Conservation (phyloP, 352 stramenopile species). For the Stramenopiles sp. region DNA sequence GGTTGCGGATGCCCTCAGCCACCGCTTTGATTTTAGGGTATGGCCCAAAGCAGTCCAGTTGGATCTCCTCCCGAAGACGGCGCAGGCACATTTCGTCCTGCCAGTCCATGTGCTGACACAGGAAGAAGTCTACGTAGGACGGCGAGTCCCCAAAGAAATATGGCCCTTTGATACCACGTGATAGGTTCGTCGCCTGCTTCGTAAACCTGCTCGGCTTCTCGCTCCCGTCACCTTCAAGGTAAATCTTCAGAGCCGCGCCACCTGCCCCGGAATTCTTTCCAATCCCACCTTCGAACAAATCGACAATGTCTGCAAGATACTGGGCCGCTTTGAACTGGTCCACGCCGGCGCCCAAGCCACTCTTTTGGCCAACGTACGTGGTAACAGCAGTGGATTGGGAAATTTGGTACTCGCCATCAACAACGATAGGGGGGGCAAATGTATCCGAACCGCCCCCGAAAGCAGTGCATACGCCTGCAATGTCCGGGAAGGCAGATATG, state of each 20-base stretch:
- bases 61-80: background rate
- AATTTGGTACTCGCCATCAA: background rate
- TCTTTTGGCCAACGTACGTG: background rate
- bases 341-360: background rate
- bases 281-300: slow-evolving; percentile 1
- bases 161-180: background rate
- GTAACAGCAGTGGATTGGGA: background rate
- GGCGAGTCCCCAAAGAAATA: background rate
- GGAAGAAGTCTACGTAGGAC: background rate
- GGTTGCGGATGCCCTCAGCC: background rate
- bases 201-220: background rate
- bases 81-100: background rate
- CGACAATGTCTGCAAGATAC: background rate
- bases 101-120: background rate
- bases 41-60: background rate
- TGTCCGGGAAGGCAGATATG: background rate
- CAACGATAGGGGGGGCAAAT: background rate
- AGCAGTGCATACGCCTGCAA: background rate
- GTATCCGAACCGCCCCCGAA: background rate
- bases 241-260: background rate
- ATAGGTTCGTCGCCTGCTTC: background rate
- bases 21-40: background rate
- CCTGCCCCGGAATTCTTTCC: background rate
- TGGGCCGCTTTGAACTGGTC: background rate
- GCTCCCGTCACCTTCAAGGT: background rate